Evolutionary conservation across 768 basidiomycete species (phyloP), one percentile per base, ranked within the genome.

Genomic region (Collybia mongolica): DNA sequence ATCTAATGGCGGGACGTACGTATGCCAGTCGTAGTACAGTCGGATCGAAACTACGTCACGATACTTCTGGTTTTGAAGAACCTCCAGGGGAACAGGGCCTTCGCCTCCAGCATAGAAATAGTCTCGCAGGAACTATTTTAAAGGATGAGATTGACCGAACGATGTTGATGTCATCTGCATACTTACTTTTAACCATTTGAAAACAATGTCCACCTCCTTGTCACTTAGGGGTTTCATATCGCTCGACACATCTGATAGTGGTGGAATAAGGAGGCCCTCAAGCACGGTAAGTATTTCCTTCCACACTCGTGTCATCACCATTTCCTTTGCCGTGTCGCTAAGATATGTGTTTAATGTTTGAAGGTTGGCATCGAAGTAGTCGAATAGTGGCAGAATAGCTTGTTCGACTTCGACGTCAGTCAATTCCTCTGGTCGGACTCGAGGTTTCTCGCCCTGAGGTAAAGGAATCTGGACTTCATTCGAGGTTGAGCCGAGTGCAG

Each of bases 171-270:
- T 43, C 19, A 11, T 35, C 6, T 28, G 35, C 5, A 6, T 14
- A 32, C 54, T 15, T 49, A 90, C 94, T 84, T 94, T 95, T 47
- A 98, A 66, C 93, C 97, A 98, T 65, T 94, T 96, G 74, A 98
- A 93, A n/a, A 95, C 96, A 52, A 98, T 88, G 64, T 98, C 97
- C 32, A 98, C 90, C 71, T 98, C 97, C 69, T 96, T 95, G 61
- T 98, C 97, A 22, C 79, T 86, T 63, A 99, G 66, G 1, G 94
- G 88, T 58, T 90, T 88, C 92, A 98, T 88, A 47, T 93, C 90
- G 39, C 93, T 93, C 8, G 86, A 75, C 15, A 81, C 71, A 53
- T 96, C 92, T 5, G 88, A 90, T 49, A 99, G 68, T 2, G 95
- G 90, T 3, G 97, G 97, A 14, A 98, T 86, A 53, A 98, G 80